Percentiles rank a stretch among this genome's conserved stretches.
phyloP scores from a whole-genome alignment of 78 protist genomes.

The slime mould (Dictyostelium discoideum) region DNA sequence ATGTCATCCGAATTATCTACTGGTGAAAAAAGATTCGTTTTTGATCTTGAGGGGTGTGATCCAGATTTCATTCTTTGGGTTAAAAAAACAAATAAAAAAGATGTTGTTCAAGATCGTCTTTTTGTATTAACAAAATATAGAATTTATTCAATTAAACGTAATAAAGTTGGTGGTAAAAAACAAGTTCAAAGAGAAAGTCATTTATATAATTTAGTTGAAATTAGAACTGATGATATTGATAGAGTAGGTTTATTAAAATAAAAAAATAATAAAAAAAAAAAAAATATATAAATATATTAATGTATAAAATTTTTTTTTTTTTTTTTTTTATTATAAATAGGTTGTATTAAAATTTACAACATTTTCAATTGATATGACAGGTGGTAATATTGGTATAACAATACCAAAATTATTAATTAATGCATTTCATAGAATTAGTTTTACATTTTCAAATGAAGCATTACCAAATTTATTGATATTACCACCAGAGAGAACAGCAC shows the following conservation, averaged over 20 bases:
- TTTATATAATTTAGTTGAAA: conserved; percentile 67
- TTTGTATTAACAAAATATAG: conserved; percentile 60
- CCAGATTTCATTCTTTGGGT: conserved; percentile 74
- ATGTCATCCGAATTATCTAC: conserved; percentile 55
- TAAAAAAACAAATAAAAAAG: conserved; percentile 73
- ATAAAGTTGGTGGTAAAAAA: conserved; percentile 59
- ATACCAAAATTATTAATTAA: conserved; percentile 68
- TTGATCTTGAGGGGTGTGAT: conserved; percentile 66
- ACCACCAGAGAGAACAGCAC: conserved; percentile 66
- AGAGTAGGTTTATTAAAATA: background rate
- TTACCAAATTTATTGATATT: conserved; percentile 50
- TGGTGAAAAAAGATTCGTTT: conserved; percentile 68
- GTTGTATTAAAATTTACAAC: conserved; percentile 53
- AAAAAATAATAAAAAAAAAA: too few relatives aligned
- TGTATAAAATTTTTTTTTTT: background rate
- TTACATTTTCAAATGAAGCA: conserved; percentile 66
- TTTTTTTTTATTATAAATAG: background rate
- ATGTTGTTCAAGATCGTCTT: conserved; percentile 74
- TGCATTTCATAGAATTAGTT: conserved; percentile 75
- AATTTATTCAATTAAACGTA: conserved; percentile 69
- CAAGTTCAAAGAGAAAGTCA: conserved; percentile 69
- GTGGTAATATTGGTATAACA: conserved; percentile 39
- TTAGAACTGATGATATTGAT: conserved; percentile 72
- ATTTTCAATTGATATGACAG: conserved; percentile 56
- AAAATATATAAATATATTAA: too few relatives aligned